phyloP scores from a whole-genome alignment of 139 green algal species.

The Eudorina sp. region DNA sequence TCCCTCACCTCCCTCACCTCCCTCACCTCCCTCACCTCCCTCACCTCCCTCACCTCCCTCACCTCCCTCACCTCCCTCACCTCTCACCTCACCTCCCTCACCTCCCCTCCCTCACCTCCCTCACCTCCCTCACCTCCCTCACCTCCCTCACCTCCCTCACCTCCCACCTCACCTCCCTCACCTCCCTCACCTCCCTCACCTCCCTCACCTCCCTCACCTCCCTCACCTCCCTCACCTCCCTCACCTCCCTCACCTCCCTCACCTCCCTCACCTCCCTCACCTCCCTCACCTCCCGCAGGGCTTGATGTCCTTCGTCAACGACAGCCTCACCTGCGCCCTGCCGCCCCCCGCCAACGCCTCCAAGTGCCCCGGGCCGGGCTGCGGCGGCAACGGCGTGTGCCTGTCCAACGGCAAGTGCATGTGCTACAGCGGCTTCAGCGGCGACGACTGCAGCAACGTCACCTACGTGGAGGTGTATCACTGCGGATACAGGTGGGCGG shows the following conservation, averaged over 20 bases:
- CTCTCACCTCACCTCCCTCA: too few species aligned
- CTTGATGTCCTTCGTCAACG: slow-evolving; percentile 18
- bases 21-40: neutral
- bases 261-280: neutral
- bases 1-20: neutral
- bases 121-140: neutral
- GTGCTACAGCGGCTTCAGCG: slow-evolving; percentile 44
- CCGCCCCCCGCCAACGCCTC: slow-evolving; percentile 1
- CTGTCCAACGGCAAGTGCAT: slow-evolving; percentile 32
- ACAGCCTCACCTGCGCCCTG: slow-evolving; percentile 6
- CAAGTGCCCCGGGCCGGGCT: slow-evolving; percentile 21
- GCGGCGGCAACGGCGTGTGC: slow-evolving; percentile 46
- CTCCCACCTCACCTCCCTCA: neutral
- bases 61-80: too few species aligned
- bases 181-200: too few species aligned
- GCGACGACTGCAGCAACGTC: neutral
- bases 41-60: neutral
- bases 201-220: too few species aligned
- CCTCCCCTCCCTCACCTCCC: neutral
- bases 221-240: too few species aligned
- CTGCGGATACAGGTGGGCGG: slow-evolving; percentile 55
- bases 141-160: neutral
- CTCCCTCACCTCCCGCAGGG: neutral
- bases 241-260: neutral
- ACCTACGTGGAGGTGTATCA: slow-evolving; percentile 39